A percentile compares a stretch with the other conserved stretches of the same genome.
Conservation (phyloP, 805 yeast species). For the Wickerhamiella sorbophila region DNA sequence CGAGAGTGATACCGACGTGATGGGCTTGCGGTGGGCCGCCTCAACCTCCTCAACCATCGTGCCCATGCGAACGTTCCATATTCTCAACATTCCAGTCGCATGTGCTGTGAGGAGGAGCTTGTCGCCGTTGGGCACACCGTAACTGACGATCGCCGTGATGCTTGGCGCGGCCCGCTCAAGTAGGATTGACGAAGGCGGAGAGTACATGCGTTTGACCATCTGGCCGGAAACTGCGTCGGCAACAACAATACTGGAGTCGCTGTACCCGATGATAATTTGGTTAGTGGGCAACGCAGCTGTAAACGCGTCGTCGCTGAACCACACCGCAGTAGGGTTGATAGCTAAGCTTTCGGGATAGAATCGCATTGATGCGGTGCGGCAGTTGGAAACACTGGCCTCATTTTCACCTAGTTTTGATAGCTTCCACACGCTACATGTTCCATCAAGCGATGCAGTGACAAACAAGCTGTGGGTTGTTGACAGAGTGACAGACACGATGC, state of each 20-base stretch:
- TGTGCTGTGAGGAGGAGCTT: conserved; percentile 8
- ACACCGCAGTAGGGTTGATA: not conserved
- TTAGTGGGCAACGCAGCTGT: not conserved
- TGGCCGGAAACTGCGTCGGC: conserved; percentile 16
- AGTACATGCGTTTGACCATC: conserved; percentile 6
- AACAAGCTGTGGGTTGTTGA: conserved; percentile 1
- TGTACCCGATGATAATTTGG: not conserved
- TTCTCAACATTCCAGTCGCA: conserved; percentile 15
- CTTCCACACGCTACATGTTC: conserved; percentile 3
- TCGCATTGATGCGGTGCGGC: not conserved
- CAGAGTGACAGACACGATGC: conserved; percentile 3
- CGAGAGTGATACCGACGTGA: conserved; percentile 9
- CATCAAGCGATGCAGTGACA: conserved; percentile 2
- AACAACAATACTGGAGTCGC: conserved; percentile 2
- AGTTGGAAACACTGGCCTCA: not conserved
- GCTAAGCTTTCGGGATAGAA: not conserved
- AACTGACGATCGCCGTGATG: conserved; percentile 6
- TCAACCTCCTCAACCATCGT: conserved; percentile 13
- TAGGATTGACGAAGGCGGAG: conserved; percentile 2
- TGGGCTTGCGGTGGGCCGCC: conserved; percentile 16
- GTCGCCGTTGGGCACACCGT: conserved; percentile 4
- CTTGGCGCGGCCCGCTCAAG: conserved; percentile 3
- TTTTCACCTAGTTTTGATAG: not conserved
- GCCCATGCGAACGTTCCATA: conserved; percentile 13
- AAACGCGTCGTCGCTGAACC: not conserved